Evolutionary conservation across 1,139 yeast genomes (phyloP), one percentile per base, ranked within the genome.

Genomic region (Protomyces pachydermus): DNA sequence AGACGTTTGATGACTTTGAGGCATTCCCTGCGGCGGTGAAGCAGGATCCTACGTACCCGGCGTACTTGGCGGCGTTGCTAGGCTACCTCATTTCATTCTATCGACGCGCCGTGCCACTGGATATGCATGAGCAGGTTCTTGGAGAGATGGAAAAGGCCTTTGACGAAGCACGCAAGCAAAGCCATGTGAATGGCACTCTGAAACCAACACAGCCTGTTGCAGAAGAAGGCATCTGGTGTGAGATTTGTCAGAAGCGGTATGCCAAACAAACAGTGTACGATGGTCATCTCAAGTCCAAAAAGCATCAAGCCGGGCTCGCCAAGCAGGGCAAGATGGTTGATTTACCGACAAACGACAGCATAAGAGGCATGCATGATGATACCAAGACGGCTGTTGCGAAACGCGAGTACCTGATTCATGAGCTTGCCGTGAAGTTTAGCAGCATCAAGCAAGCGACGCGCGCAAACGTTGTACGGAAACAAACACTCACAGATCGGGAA

Each of bases 401-500:
- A 35, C 52, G 73, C 35, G 84, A 83, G 69, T 75, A 71, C 66
- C 66, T 74, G 53, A 74, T 84, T 35, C 68, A 68, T 6, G 70
- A 71, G 25, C 67, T 84, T 4, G 71, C 78, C 0, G 68, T 72
- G 5, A 68, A 76, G 5, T 72, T 86, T 28, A 69, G 71, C n/a
- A 70, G 77, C 2, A 75, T 74, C 12, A 73, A 83, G 3, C 73
- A 76, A 0, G 78, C 77, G 16, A 86, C 97, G 0, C 80, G 80
- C 45, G 76, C 80, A 39, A 85, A 88, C 70, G 79, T 82, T 1
- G 93, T 87, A 71, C 79, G 97, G 65, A 79, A 80, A 62, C 79
- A 82, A 53, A 85, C 88, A 1, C 78, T 91, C 70, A 88, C 97
- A 0, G 93, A 86, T 54, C 78, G 91, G 65, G 96, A 90, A 69